phyloP scores from a whole-genome alignment of 768 basidiomycete species.

The Cystobasidiopsis lactophilus region DNA sequence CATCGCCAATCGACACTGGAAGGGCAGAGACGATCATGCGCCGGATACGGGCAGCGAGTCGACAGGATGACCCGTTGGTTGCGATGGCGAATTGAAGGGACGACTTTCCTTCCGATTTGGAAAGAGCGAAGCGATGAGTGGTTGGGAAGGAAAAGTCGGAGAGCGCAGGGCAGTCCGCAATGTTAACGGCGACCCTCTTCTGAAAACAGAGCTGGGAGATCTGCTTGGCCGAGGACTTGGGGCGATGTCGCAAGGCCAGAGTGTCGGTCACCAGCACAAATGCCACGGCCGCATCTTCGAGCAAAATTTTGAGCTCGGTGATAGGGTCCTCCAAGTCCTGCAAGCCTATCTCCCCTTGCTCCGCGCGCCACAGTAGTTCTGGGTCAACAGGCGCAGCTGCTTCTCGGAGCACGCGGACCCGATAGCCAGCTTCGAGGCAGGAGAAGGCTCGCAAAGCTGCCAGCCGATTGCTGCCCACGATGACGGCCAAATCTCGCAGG shows the following conservation, averaged over 20 bases:
- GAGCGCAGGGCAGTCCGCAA: conserved; percentile 62
- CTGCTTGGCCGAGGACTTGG: conserved; percentile 33
- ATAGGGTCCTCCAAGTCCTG: conserved; percentile 3
- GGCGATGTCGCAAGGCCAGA: conserved; percentile 25
- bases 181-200: conserved; percentile 52
- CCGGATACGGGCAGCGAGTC: conserved; percentile 53
- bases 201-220: conserved; percentile 37
- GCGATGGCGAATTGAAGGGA: conserved; percentile 47
- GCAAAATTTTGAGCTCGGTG: no score
- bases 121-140: conserved; percentile 47
- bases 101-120: conserved; percentile 22
- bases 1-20: conserved; percentile 47
- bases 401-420: conserved; percentile 10
- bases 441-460: conserved; percentile 61
- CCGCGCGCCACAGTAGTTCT: conserved; percentile 41
- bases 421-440: conserved; percentile 17
- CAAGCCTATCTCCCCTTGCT: conserved; percentile 33
- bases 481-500: conserved; percentile 34
- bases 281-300: conserved; percentile 21
- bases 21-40: conserved; percentile 60
- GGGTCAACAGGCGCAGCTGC: neutral
- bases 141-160: conserved; percentile 80
- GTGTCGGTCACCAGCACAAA: conserved; percentile 72
- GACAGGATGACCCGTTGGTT: conserved; percentile 76
- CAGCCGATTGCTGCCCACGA: conserved; percentile 55